These are phyloP conservation scores for Trametes meyenii DNA, from an alignment of 768 basidiomycete species.

Conservation along the genomic window DNA sequence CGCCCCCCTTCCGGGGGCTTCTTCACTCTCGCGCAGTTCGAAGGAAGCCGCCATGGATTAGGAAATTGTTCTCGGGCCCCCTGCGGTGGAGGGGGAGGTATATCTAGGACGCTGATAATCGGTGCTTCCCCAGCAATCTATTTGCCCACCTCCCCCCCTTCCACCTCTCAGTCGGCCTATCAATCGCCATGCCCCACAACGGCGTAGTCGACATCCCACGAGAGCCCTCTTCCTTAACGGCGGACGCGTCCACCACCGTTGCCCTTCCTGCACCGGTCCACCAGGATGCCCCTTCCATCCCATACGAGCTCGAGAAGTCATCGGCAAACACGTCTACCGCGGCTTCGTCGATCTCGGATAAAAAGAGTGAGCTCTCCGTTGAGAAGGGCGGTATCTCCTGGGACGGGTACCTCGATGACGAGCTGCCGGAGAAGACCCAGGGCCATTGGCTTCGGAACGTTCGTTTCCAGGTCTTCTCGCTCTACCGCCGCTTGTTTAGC, in stretches of 20 bases:
- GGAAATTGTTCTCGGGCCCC: background rate
- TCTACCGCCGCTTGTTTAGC: conserved; percentile 55
- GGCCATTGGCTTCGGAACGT: conserved; percentile 48
- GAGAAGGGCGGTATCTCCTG: conserved; percentile 35
- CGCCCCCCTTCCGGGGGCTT: background rate
- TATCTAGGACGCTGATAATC: background rate
- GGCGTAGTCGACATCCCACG: background rate
- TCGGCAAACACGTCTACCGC: conserved; percentile 16
- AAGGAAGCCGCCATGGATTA: background rate
- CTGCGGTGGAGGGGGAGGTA: background rate
- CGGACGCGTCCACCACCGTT: background rate
- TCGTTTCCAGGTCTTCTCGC: conserved; percentile 52
- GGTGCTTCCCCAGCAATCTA: conserved; percentile 1
- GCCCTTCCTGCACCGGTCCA: conserved; percentile 4
- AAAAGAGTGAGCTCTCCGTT: conserved; percentile 20
- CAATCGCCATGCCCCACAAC: conserved; percentile 6
- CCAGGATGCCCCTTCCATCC: background rate
- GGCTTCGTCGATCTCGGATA: conserved; percentile 18
- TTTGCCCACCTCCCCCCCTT: background rate
- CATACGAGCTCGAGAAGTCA: conserved; percentile 3
- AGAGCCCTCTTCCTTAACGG: background rate
- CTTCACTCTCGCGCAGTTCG: background rate
- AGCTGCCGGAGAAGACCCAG: conserved; percentile 51
- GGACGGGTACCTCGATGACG: conserved; percentile 54
- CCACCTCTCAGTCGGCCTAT: background rate